Conservation (phyloP, 768 basidiomycete species). For the Favolaschia claudopus region DNA sequence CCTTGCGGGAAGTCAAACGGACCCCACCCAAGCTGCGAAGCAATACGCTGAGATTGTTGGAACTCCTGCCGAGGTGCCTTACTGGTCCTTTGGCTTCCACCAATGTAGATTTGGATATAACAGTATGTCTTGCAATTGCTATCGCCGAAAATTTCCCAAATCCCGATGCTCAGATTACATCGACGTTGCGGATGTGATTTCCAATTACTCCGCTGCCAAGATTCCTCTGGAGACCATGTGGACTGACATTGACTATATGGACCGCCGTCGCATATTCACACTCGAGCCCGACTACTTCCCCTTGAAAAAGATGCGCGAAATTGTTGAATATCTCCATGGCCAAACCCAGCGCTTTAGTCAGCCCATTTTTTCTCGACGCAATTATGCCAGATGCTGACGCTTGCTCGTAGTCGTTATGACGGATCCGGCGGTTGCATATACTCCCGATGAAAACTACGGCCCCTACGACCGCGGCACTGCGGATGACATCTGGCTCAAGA, state of each 20-base stretch:
- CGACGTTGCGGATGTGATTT: constrained; percentile 67
- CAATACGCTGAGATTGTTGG: constrained; percentile 78
- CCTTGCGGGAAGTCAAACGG: constrained; percentile 67
- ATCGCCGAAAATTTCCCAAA: not conserved
- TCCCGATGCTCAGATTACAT: constrained; percentile 55
- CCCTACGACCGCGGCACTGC: constrained; percentile 62
- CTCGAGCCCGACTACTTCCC: constrained; percentile 76
- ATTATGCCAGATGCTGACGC: not conserved
- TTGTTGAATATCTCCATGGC: constrained; percentile 65
- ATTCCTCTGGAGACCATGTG: constrained; percentile 84
- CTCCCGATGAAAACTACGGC: constrained; percentile 55
- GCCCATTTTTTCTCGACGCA: constrained; percentile 21
- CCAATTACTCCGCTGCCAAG: constrained; percentile 63
- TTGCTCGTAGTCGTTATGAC: constrained; percentile 67
- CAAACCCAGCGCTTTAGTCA: constrained; percentile 66
- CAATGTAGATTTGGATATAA: constrained; percentile 77
- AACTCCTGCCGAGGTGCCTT: constrained; percentile 73
- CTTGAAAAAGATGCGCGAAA: constrained; percentile 65
- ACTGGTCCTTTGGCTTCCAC: constrained; percentile 78
- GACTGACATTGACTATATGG: constrained; percentile 85
- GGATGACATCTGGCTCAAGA: constrained; percentile 67
- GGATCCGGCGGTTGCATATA: constrained; percentile 70
- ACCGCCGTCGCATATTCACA: constrained; percentile 71
- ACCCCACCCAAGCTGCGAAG: constrained; percentile 63
- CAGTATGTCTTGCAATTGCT: constrained; percentile 39